These are phyloP conservation scores for Plasmodium inui DNA, from an alignment of 169 alveolate species.

Conservation along the genomic window DNA sequence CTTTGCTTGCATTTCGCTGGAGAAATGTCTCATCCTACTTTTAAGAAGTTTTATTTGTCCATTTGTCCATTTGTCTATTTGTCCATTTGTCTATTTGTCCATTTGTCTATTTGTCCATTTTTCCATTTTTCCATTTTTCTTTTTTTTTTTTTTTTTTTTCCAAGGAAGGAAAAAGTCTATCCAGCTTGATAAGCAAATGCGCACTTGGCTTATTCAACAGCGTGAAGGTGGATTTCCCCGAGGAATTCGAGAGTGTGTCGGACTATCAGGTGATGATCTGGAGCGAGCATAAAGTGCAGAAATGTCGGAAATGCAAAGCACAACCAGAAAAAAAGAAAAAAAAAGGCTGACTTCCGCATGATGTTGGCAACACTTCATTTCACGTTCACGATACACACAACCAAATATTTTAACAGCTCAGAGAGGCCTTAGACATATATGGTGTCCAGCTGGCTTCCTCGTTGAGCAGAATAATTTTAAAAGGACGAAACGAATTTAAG, in stretches of 20 bases:
- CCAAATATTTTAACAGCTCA: constrained; percentile 18
- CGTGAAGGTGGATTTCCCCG: constrained; percentile 35
- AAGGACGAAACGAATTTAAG: constrained; percentile 67
- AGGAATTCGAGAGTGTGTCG: constrained; percentile 68
- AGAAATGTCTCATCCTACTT: background rate
- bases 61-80: background rate
- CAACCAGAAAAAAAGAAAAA: too few species aligned
- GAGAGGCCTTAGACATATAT: constrained; percentile 72
- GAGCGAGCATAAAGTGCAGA: background rate
- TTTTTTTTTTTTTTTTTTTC: constrained; percentile 1
- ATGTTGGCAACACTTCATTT: background rate
- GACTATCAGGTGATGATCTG: constrained; percentile 63
- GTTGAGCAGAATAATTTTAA: constrained; percentile 71
- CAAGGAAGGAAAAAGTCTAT: constrained; percentile 67
- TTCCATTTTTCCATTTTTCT: background rate
- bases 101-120: background rate
- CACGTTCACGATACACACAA: background rate
- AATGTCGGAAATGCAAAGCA: background rate
- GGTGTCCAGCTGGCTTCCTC: constrained; percentile 76
- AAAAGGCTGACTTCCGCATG: background rate
- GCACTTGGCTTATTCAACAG: constrained; percentile 24
- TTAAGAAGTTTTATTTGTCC: background rate
- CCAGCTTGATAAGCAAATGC: constrained; percentile 60
- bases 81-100: too few species aligned
- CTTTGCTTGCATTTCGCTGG: background rate